Evolutionary conservation across 441 rosid species (phyloP).

Genomic region (Codiaeum variegatum): DNA sequence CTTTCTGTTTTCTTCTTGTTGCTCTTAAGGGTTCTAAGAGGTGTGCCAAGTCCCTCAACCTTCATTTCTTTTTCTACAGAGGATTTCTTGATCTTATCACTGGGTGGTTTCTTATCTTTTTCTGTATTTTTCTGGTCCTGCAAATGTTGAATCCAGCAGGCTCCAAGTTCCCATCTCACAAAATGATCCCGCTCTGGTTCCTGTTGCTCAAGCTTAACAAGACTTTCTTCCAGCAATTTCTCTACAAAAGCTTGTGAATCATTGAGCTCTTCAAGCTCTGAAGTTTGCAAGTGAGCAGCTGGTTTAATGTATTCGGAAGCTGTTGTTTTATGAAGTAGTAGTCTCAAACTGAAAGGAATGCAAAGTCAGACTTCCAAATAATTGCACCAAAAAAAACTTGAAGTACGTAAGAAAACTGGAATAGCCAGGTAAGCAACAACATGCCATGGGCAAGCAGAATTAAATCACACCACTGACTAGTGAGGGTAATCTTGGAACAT

Average conservation of each 20-base stretch:
- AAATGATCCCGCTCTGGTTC: constrained; percentile 31
- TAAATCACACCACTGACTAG: neutral
- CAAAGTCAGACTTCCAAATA: constrained; percentile 24
- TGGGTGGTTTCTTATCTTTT: constrained; percentile 66
- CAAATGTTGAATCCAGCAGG: constrained; percentile 72
- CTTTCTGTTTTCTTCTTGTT: constrained; percentile 58
- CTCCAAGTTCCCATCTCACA: constrained; percentile 74
- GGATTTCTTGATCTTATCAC: constrained; percentile 56
- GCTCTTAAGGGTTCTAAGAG: constrained; percentile 82
- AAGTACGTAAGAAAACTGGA: neutral
- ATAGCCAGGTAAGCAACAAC: constrained; percentile 1
- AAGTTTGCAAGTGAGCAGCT: constrained; percentile 36
- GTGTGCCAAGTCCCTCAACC: constrained; percentile 97
- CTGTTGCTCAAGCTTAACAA: constrained; percentile 44
- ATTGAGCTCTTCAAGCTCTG: constrained; percentile 54
- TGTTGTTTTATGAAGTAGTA: constrained; percentile 44
- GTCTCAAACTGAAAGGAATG: constrained; percentile 49
- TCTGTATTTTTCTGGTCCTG: constrained; percentile 69
- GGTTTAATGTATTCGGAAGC: constrained; percentile 54
- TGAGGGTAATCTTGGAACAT: neutral
- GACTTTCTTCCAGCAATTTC: constrained; percentile 49
- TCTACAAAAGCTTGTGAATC: constrained; percentile 53
- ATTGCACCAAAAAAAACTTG: constrained; percentile 5
- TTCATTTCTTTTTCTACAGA: constrained; percentile 58
- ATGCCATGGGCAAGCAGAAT: neutral